A percentile compares a stretch with the other conserved stretches of the same genome.
Evolutionary conservation across 805 yeast species (phyloP).

Genomic region (Zygosaccharomyces siamensis): DNA sequence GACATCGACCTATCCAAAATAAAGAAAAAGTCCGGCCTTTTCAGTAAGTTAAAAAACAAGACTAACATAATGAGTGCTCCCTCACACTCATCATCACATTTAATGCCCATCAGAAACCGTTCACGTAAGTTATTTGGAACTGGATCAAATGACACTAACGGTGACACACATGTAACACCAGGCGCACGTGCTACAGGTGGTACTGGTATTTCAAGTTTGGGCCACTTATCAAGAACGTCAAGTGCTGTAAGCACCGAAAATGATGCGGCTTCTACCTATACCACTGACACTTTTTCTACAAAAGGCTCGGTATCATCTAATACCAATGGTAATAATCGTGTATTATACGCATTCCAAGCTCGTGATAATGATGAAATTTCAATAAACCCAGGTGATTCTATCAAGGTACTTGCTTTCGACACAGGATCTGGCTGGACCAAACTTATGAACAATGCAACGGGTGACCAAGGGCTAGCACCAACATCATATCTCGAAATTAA

Average conservation of each 20-base stretch:
- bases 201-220: not conserved
- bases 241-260: constrained; percentile 9
- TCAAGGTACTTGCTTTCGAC: constrained; percentile 59
- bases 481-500: constrained; percentile 62
- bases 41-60: constrained; percentile 35
- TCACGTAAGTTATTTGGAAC: constrained; percentile 10
- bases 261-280: constrained; percentile 10
- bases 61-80: constrained; percentile 14
- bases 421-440: constrained; percentile 93
- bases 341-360: constrained; percentile 60
- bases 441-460: constrained; percentile 45
- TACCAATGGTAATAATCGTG: constrained; percentile 36
- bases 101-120: constrained; percentile 8
- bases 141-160: not conserved
- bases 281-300: constrained; percentile 11
- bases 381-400: constrained; percentile 54
- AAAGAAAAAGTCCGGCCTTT: constrained; percentile 60
- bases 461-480: constrained; percentile 75
- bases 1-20: constrained; percentile 41
- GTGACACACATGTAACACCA: not conserved
- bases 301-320: constrained; percentile 3
- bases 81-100: not conserved
- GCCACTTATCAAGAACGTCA: not conserved
- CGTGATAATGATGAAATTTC: constrained; percentile 72
- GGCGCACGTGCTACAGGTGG: not conserved